These are phyloP conservation scores for Sporothrix pseudoabietina DNA, from an alignment of 2,329 filamentous ascomycete genomes.

Conservation along the genomic window DNA sequence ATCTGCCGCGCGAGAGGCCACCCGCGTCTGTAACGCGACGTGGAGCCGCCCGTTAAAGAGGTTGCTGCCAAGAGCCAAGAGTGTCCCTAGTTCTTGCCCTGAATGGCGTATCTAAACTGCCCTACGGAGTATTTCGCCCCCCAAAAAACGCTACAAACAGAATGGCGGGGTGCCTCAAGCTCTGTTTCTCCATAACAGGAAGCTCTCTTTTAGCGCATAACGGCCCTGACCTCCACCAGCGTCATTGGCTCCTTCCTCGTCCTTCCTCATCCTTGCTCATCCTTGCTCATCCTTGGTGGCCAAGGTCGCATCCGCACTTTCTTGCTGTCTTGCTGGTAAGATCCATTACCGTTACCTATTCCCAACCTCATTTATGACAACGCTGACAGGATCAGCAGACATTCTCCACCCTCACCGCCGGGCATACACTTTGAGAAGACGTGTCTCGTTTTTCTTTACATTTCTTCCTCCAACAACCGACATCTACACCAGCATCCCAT, in stretches of 20 bases:
- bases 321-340: not conserved
- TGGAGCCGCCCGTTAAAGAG: slow-evolving; percentile 7
- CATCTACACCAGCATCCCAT: not conserved
- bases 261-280: not conserved
- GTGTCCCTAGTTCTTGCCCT: too few relatives aligned
- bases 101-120: not conserved
- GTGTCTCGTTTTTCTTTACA: not conserved
- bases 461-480: not conserved
- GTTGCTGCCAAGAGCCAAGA: slow-evolving; percentile 18
- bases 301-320: not conserved
- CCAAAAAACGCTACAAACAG: not conserved
- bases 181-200: not conserved
- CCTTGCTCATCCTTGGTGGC: too few relatives aligned
- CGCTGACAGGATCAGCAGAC: slow-evolving; percentile 5
- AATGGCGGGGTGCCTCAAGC: slow-evolving; percentile 3
- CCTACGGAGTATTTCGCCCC: not conserved
- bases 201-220: slow-evolving; percentile 2
- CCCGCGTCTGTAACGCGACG: slow-evolving; percentile 4
- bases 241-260: not conserved
- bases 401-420: not conserved
- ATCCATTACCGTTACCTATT: not conserved
- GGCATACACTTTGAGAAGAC: not conserved
- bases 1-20: not conserved
- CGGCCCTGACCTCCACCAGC: not conserved
- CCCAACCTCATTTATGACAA: slow-evolving; percentile 4